These are phyloP conservation scores for Rhizopogon sp. DNA, from an alignment of 768 basidiomycete species.

Conservation along the genomic window DNA sequence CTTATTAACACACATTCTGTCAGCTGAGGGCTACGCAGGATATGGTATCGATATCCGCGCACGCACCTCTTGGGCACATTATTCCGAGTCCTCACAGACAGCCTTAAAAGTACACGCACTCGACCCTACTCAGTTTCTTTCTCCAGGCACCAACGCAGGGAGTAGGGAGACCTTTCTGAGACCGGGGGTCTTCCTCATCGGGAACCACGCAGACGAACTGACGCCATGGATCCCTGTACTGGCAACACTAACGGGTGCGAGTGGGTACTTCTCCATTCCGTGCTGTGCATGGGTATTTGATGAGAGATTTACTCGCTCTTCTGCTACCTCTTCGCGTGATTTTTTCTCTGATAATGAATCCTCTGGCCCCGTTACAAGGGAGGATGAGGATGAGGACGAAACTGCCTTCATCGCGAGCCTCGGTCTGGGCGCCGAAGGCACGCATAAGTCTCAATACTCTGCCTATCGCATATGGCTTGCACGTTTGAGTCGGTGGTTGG, in stretches of 20 bases:
- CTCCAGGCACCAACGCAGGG: slow-evolving; percentile 6
- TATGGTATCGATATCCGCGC: slow-evolving; percentile 83
- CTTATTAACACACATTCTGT: slow-evolving; percentile 82
- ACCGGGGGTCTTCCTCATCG: slow-evolving; percentile 71
- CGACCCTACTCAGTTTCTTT: slow-evolving; percentile 45
- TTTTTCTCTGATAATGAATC: slow-evolving; percentile 16
- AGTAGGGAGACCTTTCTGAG: slow-evolving; percentile 21
- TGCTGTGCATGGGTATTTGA: slow-evolving; percentile 90
- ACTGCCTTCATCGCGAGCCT: slow-evolving; percentile 36
- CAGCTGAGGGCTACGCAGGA: slow-evolving; percentile 79
- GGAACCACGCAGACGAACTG: slow-evolving; percentile 95
- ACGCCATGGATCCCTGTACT: slow-evolving; percentile 93
- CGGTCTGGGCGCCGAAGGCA: slow-evolving; percentile 60
- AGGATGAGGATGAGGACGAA: slow-evolving; percentile 14
- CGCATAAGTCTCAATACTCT: slow-evolving; percentile 65
- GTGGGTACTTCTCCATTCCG: slow-evolving; percentile 79
- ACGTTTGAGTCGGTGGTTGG: slow-evolving; percentile 61
- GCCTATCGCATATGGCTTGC: slow-evolving; percentile 88
- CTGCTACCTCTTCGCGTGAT: slow-evolving; percentile 19
- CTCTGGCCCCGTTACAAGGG: slow-evolving; percentile 14
- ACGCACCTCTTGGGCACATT: slow-evolving; percentile 80
- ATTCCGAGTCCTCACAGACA: slow-evolving; percentile 57
- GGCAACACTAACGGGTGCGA: slow-evolving; percentile 52
- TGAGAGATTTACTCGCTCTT: slow-evolving; percentile 49
- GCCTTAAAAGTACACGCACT: slow-evolving; percentile 66